A percentile compares a stretch with the other conserved stretches of the same genome.
Conservation (phyloP, 2,329 filamentous ascomycete genomes). For the Nothomitra cinnamomea region DNA sequence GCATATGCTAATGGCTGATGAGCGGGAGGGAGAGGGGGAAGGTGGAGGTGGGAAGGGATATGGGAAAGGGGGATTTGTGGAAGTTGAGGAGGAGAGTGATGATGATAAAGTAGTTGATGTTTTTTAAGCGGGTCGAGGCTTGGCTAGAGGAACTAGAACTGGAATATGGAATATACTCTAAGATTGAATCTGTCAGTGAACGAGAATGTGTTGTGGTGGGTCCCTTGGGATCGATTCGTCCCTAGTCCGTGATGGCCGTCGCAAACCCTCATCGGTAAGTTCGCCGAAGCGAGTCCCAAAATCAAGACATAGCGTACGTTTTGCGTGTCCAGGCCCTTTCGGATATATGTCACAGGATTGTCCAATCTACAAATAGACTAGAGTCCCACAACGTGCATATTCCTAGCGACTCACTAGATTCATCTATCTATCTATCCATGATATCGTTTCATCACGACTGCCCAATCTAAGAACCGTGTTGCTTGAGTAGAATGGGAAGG, state of each 20-base stretch:
- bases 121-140: constrained; percentile 19
- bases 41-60: constrained; percentile 25
- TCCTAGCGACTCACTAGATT: no score
- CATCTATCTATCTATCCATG: background rate
- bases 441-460: background rate
- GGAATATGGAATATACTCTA: background rate
- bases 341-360: no score
- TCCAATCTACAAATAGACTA: no score
- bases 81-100: constrained; percentile 23
- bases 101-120: constrained; percentile 28
- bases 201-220: no score
- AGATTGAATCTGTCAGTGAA: no score
- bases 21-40: constrained; percentile 40
- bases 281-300: no score
- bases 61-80: constrained; percentile 8
- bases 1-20: constrained; percentile 72
- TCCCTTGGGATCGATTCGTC: no score
- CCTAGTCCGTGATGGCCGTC: no score
- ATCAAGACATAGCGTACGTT: no score
- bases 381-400: no score
- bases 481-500: background rate
- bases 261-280: no score
- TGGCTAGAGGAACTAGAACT: background rate
- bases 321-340: no score
- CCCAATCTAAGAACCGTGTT: background rate